Conservation (phyloP, 208 protist genomes). For the Endotrypanum monterogeii region DNA sequence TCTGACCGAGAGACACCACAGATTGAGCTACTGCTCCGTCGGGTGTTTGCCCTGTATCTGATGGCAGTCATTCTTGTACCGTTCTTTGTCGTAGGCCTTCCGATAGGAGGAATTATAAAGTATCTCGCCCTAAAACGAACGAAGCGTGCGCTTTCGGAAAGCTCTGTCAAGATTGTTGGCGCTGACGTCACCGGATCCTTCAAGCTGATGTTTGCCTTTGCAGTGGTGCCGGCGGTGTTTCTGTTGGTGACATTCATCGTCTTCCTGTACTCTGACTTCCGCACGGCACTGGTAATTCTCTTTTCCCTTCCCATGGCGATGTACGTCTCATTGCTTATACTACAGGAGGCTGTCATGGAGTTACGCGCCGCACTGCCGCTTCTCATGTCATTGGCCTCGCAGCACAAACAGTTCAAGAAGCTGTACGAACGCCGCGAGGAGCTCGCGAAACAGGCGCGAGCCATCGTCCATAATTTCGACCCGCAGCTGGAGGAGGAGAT, state of each 20-base stretch:
- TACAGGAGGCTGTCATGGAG: conserved; percentile 86
- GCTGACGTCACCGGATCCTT: conserved; percentile 91
- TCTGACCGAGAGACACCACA: conserved; percentile 52
- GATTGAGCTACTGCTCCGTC: conserved; percentile 68
- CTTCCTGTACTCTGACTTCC: conserved; percentile 61
- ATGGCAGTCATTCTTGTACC: conserved; percentile 82
- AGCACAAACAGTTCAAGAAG: conserved; percentile 89
- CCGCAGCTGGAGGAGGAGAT: conserved; percentile 79
- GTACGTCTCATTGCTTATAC: conserved; percentile 88
- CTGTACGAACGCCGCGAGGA: conserved; percentile 80
- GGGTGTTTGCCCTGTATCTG: conserved; percentile 76
- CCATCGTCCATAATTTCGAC: conserved; percentile 72
- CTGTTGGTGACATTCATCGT: conserved; percentile 60
- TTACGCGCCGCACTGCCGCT: conserved; percentile 81
- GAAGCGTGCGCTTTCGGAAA: conserved; percentile 71
- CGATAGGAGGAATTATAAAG: conserved; percentile 68
- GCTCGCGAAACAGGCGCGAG: conserved; percentile 54
- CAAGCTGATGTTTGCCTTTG: conserved; percentile 80
- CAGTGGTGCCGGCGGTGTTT: conserved; percentile 63
- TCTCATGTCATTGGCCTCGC: conserved; percentile 85
- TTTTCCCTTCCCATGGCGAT: conserved; percentile 89
- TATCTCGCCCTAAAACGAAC: conserved; percentile 55
- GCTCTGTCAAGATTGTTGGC: conserved; percentile 90
- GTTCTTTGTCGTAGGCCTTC: conserved; percentile 79
- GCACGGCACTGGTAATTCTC: conserved; percentile 65